phyloP scores from a whole-genome alignment of 768 basidiomycete genomes.

The Lactifluus volemus region DNA sequence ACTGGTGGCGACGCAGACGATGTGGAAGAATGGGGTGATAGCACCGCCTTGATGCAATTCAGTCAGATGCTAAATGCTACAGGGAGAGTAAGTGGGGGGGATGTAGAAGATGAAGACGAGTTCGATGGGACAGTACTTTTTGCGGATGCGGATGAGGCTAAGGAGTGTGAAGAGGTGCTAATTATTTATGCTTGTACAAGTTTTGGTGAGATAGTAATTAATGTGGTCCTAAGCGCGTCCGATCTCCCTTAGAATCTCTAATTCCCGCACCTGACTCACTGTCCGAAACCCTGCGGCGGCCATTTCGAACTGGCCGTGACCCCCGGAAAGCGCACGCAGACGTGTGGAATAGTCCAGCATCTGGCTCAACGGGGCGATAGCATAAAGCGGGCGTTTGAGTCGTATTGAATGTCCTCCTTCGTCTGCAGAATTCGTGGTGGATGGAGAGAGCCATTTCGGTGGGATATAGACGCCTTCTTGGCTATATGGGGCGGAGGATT shows the following conservation, averaged over 20 bases:
- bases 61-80: conserved; percentile 60
- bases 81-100: conserved; percentile 47
- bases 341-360: conserved; percentile 77
- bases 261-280: conserved; percentile 50
- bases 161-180: conserved; percentile 35
- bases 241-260: conserved; percentile 72
- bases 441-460: conserved; percentile 69
- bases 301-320: conserved; percentile 78
- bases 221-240: conserved; percentile 48
- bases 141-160: conserved; percentile 74
- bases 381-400: conserved; percentile 58
- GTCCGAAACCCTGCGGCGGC: conserved; percentile 63
- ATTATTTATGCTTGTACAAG: conserved; percentile 12
- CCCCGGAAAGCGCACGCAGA: conserved; percentile 72
- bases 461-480: conserved; percentile 69
- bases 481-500: conserved; percentile 34
- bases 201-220: neutral
- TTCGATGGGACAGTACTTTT: conserved; percentile 66
- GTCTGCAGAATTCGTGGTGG: conserved; percentile 29
- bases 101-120: conserved; percentile 67
- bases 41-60: conserved; percentile 60
- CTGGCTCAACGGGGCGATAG: conserved; percentile 67
- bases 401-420: conserved; percentile 26
- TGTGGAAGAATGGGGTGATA: conserved; percentile 30
- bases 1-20: conserved; percentile 21